Evolutionary conservation across 1,284 basidiomycete species (phyloP).

Genomic region (Sanghuangporus baumii): DNA sequence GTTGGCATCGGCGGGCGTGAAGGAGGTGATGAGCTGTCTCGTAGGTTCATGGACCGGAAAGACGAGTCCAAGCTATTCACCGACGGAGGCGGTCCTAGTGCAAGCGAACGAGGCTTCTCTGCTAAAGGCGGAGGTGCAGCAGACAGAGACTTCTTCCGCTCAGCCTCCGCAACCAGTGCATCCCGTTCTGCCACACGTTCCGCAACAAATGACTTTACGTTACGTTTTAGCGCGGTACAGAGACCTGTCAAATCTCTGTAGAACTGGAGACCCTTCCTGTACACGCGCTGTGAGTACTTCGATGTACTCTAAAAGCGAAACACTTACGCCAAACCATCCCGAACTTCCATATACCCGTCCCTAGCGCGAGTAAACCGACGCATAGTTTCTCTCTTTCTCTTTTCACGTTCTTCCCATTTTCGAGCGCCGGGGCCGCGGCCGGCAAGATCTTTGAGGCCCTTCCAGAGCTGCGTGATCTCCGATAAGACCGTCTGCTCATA

Average conservation of each 20-base stretch:
- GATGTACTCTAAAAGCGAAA: constrained; percentile 11
- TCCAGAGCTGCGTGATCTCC: constrained; percentile 68
- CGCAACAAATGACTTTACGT: constrained; percentile 58
- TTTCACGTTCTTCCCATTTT: constrained; percentile 78
- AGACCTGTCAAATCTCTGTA: constrained; percentile 80
- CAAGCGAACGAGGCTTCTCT: constrained; percentile 45
- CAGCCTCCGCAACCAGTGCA: constrained; percentile 60
- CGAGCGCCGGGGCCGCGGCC: constrained; percentile 66
- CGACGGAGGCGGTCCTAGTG: constrained; percentile 34
- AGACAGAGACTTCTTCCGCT: constrained; percentile 51
- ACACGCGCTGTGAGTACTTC: constrained; percentile 15
- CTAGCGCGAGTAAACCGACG: constrained; percentile 68
- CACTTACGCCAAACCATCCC: constrained; percentile 77
- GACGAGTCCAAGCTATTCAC: constrained; percentile 35
- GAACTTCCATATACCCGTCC: constrained; percentile 82
- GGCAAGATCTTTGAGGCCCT: constrained; percentile 65
- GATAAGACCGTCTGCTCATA: constrained; percentile 71
- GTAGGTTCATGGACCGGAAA: constrained; percentile 50
- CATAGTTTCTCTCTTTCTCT: constrained; percentile 68
- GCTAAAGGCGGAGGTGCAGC: constrained; percentile 36
- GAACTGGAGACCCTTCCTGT: constrained; percentile 82
- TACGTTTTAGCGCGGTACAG: constrained; percentile 51
- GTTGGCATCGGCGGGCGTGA: constrained; percentile 20
- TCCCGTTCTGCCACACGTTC: constrained; percentile 71
- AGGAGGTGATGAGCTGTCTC: constrained; percentile 21